Percentiles rank a stretch among this genome's conserved stretches.
These are phyloP conservation scores for Saprolegnia parasitica DNA, from an alignment of 352 stramenopile species.

Conservation along the genomic window DNA sequence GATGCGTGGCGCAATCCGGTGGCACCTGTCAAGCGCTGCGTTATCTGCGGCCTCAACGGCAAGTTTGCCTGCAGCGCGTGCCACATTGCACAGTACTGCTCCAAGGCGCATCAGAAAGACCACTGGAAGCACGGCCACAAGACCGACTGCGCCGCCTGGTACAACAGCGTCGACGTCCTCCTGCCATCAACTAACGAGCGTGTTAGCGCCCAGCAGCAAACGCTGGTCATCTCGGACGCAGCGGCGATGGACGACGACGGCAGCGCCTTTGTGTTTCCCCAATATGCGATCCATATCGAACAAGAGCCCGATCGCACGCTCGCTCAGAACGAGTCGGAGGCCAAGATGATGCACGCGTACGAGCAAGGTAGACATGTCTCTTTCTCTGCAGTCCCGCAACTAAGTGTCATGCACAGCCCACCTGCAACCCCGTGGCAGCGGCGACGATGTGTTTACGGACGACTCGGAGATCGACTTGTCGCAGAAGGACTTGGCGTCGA, in stretches of 20 bases:
- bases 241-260: conserved; percentile 41
- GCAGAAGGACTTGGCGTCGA: conserved; percentile 69
- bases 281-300: conserved; percentile 76
- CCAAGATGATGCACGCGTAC: conserved; percentile 66
- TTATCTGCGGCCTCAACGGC: conserved; percentile 56
- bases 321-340: conserved; percentile 66
- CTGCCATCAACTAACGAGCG: conserved; percentile 2
- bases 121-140: conserved; percentile 75
- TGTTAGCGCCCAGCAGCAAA: conserved; percentile 37
- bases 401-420: conserved; percentile 3
- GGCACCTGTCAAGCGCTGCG: conserved; percentile 35
- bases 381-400: too few species aligned
- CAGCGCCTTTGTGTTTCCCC: conserved; percentile 70
- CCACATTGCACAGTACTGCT: conserved; percentile 73
- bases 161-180: neutral
- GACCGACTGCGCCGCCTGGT: conserved; percentile 54
- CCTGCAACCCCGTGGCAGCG: neutral
- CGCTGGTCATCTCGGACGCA: conserved; percentile 41
- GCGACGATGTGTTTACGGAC: conserved; percentile 55
- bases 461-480: conserved; percentile 71
- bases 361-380: conserved; percentile 55
- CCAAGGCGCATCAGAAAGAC: conserved; percentile 72
- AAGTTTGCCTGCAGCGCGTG: conserved; percentile 67
- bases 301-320: conserved; percentile 57
- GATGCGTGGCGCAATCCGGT: conserved; percentile 31